Evolutionary conservation across 306 rosid genomes (phyloP).

Genomic region (Cajanus cajan): DNA sequence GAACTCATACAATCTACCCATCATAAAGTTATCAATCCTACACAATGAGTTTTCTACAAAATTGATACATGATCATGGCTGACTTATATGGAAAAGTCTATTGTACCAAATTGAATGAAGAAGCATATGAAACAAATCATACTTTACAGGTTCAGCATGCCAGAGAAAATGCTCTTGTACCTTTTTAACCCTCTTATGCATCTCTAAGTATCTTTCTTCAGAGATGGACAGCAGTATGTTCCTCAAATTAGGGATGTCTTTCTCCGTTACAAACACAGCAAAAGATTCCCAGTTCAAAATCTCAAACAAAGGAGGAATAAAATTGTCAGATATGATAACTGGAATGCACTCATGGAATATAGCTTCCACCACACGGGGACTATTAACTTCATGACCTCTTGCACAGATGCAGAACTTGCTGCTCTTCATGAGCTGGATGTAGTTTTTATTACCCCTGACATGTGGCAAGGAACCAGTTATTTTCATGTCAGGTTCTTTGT

Average conservation of each 20-base stretch:
- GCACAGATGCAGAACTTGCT: constrained; percentile 95
- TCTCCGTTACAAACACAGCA: constrained; percentile 77
- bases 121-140: constrained; percentile 89
- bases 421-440: constrained; percentile 65
- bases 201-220: constrained; percentile 58
- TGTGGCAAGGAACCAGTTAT: constrained; percentile 59
- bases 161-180: constrained; percentile 88
- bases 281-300: constrained; percentile 89
- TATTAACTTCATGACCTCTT: constrained; percentile 91
- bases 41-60: constrained; percentile 34
- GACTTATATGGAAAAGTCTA: constrained; percentile 50
- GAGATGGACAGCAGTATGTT: constrained; percentile 72
- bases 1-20: not conserved
- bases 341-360: constrained; percentile 83
- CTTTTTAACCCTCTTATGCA: constrained; percentile 78
- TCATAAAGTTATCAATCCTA: constrained; percentile 13
- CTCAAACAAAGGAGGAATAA: constrained; percentile 86
- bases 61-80: constrained; percentile 18
- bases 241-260: constrained; percentile 76
- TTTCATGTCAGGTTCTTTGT: constrained; percentile 89
- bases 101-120: constrained; percentile 90
- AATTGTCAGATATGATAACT: constrained; percentile 91
- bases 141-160: constrained; percentile 82
- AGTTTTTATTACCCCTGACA: constrained; percentile 57
- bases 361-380: constrained; percentile 90